Percentiles rank a stretch among this genome's conserved stretches.
phyloP scores from a whole-genome alignment of 2,329 filamentous ascomycete genomes.

The Sclerotinia minor region DNA sequence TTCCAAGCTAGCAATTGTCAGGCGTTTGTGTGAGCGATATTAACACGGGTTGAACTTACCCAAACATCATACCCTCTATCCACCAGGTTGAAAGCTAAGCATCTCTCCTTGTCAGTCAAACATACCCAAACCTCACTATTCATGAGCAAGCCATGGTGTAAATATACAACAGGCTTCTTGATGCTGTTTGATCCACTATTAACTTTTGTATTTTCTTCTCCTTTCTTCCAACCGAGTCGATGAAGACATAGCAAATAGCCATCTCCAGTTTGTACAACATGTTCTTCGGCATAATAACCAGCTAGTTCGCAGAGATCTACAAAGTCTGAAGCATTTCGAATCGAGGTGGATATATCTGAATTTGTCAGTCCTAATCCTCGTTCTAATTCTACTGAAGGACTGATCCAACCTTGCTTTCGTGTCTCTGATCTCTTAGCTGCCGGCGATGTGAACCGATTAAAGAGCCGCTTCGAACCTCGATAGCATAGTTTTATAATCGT shows the following conservation, averaged over 20 bases:
- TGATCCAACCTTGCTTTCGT: slow-evolving; percentile 63
- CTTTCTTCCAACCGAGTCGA: slow-evolving; percentile 77
- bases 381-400: slow-evolving; percentile 61
- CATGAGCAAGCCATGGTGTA: slow-evolving; percentile 97
- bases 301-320: slow-evolving; percentile 88
- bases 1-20: slow-evolving; percentile 67
- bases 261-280: slow-evolving; percentile 91
- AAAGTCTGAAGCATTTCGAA: slow-evolving; percentile 88
- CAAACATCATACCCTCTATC: slow-evolving; percentile 95
- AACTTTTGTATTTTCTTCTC: slow-evolving; percentile 76
- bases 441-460: slow-evolving; percentile 74
- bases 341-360: slow-evolving; percentile 66
- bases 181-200: slow-evolving; percentile 68
- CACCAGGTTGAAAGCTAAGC: slow-evolving; percentile 83
- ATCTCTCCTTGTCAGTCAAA: slow-evolving; percentile 80
- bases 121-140: slow-evolving; percentile 99
- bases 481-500: slow-evolving; percentile 83
- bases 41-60: slow-evolving; percentile 52
- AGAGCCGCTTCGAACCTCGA: slow-evolving; percentile 74
- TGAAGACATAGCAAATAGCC: slow-evolving; percentile 91
- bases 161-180: slow-evolving; percentile 83
- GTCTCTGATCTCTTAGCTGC: slow-evolving; percentile 67
- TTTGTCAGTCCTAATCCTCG: slow-evolving; percentile 30
- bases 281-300: slow-evolving; percentile 93
- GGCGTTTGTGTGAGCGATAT: slow-evolving; percentile 18